Evolutionary conservation across 78 protist species (phyloP).

Genomic region (Dictyostelium brefeldianum): DNA sequence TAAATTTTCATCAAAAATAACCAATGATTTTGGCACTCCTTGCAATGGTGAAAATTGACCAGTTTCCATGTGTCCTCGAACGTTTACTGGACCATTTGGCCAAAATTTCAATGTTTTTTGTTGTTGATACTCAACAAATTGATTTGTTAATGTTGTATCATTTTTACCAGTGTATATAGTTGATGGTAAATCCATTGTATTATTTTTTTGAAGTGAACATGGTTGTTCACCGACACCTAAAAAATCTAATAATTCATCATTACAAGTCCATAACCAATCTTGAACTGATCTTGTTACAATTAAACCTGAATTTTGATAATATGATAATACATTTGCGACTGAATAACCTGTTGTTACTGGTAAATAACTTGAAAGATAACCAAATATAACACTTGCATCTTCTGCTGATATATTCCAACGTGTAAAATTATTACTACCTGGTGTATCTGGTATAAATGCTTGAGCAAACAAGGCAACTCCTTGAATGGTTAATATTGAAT

Average conservation of each 20-base stretch:
- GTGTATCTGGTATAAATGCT: too few relatives aligned
- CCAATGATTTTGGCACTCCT: not conserved
- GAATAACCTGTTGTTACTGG: not conserved
- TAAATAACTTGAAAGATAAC: slow-evolving; percentile 7
- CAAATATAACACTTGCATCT: not conserved
- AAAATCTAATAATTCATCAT: slow-evolving; percentile 13
- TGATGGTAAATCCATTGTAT: slow-evolving; percentile 13
- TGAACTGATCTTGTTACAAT: slow-evolving; percentile 15
- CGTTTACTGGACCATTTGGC: not conserved
- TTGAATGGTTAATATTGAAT: not conserved
- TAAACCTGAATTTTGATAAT: not conserved
- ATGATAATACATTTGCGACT: not conserved
- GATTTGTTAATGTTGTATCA: not conserved
- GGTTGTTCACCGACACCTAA: not conserved
- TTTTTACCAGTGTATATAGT: slow-evolving; percentile 53
- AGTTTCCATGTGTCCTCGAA: slow-evolving; percentile 16
- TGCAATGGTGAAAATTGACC: slow-evolving; percentile 60
- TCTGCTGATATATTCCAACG: not conserved
- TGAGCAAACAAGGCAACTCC: not conserved
- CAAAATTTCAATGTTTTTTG: not conserved
- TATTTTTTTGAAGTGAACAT: slow-evolving; percentile 39
- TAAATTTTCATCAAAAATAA: slow-evolving; percentile 48
- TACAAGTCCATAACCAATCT: slow-evolving; percentile 61
- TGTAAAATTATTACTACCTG: not conserved
- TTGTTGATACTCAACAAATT: not conserved